phyloP scores from a whole-genome alignment of 345 rosid genomes.

The Linum trigynum region DNA sequence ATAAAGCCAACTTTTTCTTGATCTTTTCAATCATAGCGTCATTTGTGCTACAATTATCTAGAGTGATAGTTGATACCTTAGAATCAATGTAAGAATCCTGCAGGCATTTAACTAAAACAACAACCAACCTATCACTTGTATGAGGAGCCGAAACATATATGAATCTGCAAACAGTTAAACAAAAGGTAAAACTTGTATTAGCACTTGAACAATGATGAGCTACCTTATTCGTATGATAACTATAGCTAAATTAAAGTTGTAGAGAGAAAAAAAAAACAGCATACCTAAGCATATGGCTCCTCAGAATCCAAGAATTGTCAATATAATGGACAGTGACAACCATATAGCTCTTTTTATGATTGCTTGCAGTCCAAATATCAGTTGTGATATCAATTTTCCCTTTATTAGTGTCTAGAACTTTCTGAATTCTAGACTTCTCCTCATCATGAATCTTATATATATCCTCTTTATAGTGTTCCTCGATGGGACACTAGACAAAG shows the following conservation, averaged over 20 bases:
- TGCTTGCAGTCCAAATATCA: no score
- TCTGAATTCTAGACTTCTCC: background rate
- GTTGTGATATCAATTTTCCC: no score
- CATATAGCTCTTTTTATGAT: no score
- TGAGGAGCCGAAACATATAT: background rate
- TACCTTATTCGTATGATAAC: no score
- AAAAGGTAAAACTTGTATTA: no score
- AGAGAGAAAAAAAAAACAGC: no score
- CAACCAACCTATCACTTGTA: background rate
- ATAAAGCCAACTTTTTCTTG: background rate
- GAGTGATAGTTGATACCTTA: background rate
- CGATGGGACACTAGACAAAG: background rate
- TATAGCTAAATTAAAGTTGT: no score
- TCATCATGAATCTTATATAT: background rate
- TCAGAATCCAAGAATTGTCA: background rate
- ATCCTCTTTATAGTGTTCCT: background rate
- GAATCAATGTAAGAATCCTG: background rate
- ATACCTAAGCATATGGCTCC: background rate
- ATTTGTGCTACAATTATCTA: background rate
- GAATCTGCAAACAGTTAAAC: no score
- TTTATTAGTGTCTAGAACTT: no score
- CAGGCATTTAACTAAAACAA: background rate
- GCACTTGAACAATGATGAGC: no score
- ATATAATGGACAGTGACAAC: background rate
- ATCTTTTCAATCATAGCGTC: background rate